Percentiles rank a stretch among this genome's conserved stretches.
phyloP scores from a whole-genome alignment of 257 asterid genomes.

The Fraxinus cuspidata region DNA sequence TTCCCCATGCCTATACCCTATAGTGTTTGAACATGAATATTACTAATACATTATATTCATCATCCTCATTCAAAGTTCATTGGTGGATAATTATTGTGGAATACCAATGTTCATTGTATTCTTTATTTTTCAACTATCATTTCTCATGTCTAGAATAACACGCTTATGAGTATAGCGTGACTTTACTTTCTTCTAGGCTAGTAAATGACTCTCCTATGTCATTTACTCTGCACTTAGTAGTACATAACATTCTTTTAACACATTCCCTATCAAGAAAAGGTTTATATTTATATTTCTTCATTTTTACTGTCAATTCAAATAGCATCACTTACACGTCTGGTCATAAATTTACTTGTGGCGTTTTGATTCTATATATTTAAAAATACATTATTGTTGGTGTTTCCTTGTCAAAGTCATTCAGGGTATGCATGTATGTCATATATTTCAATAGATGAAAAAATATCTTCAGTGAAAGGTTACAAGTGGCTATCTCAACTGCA shows the following conservation, averaged over 20 bases:
- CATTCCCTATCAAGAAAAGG: background rate
- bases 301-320: conserved; percentile 2
- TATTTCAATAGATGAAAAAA: conserved; percentile 18
- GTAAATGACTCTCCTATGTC: background rate
- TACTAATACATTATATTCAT: background rate
- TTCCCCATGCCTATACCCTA: background rate
- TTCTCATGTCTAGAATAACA: background rate
- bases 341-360: background rate
- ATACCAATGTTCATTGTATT: background rate
- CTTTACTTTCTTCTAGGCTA: background rate
- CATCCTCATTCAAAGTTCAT: background rate
- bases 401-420: background rate
- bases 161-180: background rate
- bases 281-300: background rate
- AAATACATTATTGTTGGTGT: conserved; percentile 2
- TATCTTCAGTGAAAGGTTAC: conserved; percentile 4
- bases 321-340: background rate
- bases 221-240: background rate
- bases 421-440: conserved; percentile 10
- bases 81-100: background rate
- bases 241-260: background rate
- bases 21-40: background rate
- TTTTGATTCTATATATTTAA: background rate
- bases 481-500: background rate
- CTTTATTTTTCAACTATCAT: background rate